Evolutionary conservation across 2,329 filamentous ascomycete genomes (phyloP).

Genomic region (Pseudopithomyces chartarum): DNA sequence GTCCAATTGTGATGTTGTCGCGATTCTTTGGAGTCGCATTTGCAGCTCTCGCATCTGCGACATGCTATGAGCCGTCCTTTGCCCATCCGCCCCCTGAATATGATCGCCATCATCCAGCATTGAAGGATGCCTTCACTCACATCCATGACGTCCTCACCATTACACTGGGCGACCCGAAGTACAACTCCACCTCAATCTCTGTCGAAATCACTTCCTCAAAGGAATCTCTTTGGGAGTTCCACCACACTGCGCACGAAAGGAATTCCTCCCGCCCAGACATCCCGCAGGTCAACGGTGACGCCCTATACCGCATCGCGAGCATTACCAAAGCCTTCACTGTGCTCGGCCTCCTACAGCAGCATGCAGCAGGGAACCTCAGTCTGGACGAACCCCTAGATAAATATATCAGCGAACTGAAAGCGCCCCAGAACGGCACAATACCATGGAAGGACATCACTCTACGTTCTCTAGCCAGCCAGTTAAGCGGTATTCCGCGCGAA

Average conservation of each 20-base stretch:
- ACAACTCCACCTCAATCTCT: conserved; percentile 45
- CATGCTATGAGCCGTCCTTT: conserved; percentile 44
- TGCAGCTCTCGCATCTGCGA: conserved; percentile 20
- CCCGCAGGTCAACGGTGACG: conserved; percentile 43
- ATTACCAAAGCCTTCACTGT: conserved; percentile 44
- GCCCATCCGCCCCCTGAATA: conserved; percentile 46
- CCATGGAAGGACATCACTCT: conserved; percentile 51
- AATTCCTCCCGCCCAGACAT: conserved; percentile 46
- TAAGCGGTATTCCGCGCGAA: conserved; percentile 50
- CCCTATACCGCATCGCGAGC: conserved; percentile 48
- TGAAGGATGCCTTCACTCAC: conserved; percentile 35
- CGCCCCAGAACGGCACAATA: conserved; percentile 33
- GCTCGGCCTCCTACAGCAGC: conserved; percentile 37
- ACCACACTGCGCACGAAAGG: conserved; percentile 45
- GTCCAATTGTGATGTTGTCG: conserved; percentile 18
- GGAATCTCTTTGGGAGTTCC: conserved; percentile 44
- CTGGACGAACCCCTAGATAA: conserved; percentile 41
- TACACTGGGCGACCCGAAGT: conserved; percentile 34
- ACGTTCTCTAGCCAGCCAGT: conserved; percentile 49
- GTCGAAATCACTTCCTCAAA: conserved; percentile 47
- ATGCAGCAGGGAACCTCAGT: conserved; percentile 39
- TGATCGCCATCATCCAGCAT: conserved; percentile 29
- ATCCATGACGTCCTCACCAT: conserved; percentile 32
- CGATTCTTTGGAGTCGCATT: conserved; percentile 12
- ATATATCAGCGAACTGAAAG: conserved; percentile 38